Evolutionary conservation across 2,329 filamentous ascomycete genomes (phyloP).

Genomic region (Stachybotrys chlorohalonatus): DNA sequence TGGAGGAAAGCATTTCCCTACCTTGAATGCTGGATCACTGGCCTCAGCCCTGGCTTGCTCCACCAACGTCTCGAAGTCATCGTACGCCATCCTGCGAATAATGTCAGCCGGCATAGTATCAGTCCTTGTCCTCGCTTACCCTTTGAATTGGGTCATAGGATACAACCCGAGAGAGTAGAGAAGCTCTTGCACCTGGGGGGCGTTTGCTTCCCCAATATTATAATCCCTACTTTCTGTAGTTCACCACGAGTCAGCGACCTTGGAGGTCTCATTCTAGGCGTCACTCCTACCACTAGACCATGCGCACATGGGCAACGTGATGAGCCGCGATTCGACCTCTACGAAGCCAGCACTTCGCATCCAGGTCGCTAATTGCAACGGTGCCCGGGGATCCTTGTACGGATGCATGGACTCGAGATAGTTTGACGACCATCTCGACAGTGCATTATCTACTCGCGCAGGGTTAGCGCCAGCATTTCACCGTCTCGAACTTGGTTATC

Average conservation of each 20-base stretch:
- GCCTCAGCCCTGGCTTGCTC: slow-evolving; percentile 47
- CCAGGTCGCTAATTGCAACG: slow-evolving; percentile 48
- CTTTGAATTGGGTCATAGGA: slow-evolving; percentile 41
- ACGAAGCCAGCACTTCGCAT: slow-evolving; percentile 56
- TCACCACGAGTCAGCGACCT: not conserved
- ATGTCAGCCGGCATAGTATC: not conserved
- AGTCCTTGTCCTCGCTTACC: slow-evolving; percentile 23
- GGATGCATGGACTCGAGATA: slow-evolving; percentile 55
- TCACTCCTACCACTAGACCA: slow-evolving; percentile 34
- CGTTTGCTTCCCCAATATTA: slow-evolving; percentile 44
- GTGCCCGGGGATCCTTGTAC: slow-evolving; percentile 57
- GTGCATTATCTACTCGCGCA: slow-evolving; percentile 45
- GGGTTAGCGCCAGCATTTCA: too few species aligned
- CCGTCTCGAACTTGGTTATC: not conserved
- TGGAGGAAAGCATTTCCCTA: slow-evolving; percentile 16
- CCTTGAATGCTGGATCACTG: slow-evolving; percentile 45
- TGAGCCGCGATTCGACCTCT: slow-evolving; percentile 56
- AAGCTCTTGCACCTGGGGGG: slow-evolving; percentile 43
- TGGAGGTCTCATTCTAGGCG: not conserved
- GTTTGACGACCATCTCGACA: slow-evolving; percentile 57
- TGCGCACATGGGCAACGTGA: slow-evolving; percentile 58
- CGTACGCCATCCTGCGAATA: slow-evolving; percentile 40
- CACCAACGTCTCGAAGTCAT: slow-evolving; percentile 49
- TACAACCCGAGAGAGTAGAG: slow-evolving; percentile 47
- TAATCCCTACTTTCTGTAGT: slow-evolving; percentile 37